Conservation (phyloP, 1,284 basidiomycete species). For the Heterobasidion parviporum region DNA sequence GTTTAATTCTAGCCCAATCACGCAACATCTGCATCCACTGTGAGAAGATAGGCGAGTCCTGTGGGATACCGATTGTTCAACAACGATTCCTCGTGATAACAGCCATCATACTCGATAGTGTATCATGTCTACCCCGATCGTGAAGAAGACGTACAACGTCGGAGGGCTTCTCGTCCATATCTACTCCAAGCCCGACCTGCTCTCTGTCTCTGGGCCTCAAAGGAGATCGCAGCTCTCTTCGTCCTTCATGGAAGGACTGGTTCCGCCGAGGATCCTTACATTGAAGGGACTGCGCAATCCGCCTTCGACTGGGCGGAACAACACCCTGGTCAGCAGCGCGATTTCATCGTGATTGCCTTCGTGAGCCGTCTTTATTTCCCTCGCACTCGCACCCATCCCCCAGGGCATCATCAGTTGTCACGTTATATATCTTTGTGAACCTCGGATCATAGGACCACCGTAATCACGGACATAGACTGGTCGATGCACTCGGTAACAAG, state of each 20-base stretch:
- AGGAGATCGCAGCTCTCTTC: constrained; percentile 1
- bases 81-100: too few relatives aligned
- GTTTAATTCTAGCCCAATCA: too few relatives aligned
- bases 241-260: neutral
- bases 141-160: neutral
- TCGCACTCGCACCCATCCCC: neutral
- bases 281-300: neutral
- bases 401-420: neutral
- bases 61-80: too few relatives aligned
- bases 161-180: neutral
- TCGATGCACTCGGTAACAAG: neutral
- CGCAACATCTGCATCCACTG: too few relatives aligned
- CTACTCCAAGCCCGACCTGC: neutral
- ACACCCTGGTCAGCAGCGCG: neutral
- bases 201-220: neutral
- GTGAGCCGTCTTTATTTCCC: neutral
- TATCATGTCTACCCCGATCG: neutral
- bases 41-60: too few relatives aligned
- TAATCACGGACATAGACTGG: neutral
- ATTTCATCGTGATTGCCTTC: neutral
- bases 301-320: neutral
- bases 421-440: neutral
- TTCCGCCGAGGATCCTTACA: neutral
- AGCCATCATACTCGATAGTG: too few relatives aligned
- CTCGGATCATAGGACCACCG: neutral